Base-by-base conservation (phyloP, 345 rosid species). In the Murraya paniculata region DNA sequence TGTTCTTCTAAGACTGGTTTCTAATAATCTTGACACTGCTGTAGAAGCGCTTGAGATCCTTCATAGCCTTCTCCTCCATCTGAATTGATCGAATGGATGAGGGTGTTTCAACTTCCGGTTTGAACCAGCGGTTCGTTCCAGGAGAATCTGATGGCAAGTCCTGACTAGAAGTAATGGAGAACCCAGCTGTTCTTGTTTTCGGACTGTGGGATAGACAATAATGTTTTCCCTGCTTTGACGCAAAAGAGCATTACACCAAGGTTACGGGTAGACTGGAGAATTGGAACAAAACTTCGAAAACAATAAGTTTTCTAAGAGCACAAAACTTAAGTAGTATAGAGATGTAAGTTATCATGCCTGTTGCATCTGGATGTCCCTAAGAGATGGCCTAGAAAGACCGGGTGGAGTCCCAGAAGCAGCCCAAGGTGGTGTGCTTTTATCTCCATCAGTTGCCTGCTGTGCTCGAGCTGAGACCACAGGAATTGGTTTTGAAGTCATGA, bases 51-150 rank as follows among this genome's bases (percentile, higher is more conserved):
- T 92, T 91, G 45, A 94, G 91, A 80, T 94, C 98, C 87, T 92
- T 96, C 84, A 94, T 92, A 27, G 98, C 99, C 87, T 85, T 92
- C 84, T 94, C 99, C 84, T 96, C 99, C 0, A 94, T 91, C 87
- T 96, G 98, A 77, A 96, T 96, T 1, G 98, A 91, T 1, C 97
- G 91, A 50, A 96, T 87, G 7, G 98, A 86, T 18, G 99, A 92
- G 5, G 95, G 88, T 41, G 89, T 62, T 71, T 90, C 91, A 0
- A 81, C 71, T 77, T 96, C 99, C 4, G 97, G 97, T 83, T 89
- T 96, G 89, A 89, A 96, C 99, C 99, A 96, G 65, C 98, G 90
- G 83, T 88, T 96, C 84, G 86, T 79, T 56, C 90, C 98, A 24
- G 95, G 85, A 53, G 97, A 81, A 53, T 96, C 99, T 27, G 97